Conservation (phyloP, 371 early-diverging fungal species). For the Saksenaea vasiformis region DNA sequence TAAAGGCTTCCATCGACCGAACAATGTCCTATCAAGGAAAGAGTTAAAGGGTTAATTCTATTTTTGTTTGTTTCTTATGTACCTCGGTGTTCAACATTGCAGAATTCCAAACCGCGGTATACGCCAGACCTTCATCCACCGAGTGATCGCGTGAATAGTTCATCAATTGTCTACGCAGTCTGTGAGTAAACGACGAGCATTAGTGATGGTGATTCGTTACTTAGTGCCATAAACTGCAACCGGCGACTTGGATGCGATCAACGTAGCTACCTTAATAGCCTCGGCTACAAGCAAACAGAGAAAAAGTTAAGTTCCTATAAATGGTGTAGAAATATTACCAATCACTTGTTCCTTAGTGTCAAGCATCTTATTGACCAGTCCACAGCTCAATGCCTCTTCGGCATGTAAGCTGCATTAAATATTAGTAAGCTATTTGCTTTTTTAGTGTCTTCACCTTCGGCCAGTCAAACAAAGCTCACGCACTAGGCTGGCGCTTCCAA, state of each 20-base stretch:
- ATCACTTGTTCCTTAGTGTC: slow-evolving; percentile 57
- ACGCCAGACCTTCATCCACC: slow-evolving; percentile 85
- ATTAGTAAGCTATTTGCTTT: background rate
- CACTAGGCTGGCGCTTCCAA: slow-evolving; percentile 89
- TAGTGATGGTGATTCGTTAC: slow-evolving; percentile 34
- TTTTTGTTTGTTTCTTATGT: slow-evolving; percentile 13
- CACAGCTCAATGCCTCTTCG: slow-evolving; percentile 78
- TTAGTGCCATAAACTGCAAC: slow-evolving; percentile 89
- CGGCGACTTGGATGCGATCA: slow-evolving; percentile 90
- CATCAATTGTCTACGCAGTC: slow-evolving; percentile 63
- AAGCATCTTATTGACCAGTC: slow-evolving; percentile 77
- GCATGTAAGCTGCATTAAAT: slow-evolving; percentile 57
- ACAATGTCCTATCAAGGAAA: background rate
- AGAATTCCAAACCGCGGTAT: slow-evolving; percentile 88
- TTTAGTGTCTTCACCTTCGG: slow-evolving; percentile 54
- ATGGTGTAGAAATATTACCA: no score
- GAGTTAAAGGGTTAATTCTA: background rate
- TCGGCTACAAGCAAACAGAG: slow-evolving; percentile 32
- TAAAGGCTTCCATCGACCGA: slow-evolving; percentile 37
- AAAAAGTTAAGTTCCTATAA: no score
- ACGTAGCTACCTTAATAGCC: slow-evolving; percentile 70
- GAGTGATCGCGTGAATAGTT: slow-evolving; percentile 91
- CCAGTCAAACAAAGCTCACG: slow-evolving; percentile 90
- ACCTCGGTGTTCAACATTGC: slow-evolving; percentile 79
- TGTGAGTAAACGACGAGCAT: background rate